These are phyloP conservation scores for Epichloe aotearoae DNA, from an alignment of 2,329 filamentous ascomycete species.

Conservation along the genomic window DNA sequence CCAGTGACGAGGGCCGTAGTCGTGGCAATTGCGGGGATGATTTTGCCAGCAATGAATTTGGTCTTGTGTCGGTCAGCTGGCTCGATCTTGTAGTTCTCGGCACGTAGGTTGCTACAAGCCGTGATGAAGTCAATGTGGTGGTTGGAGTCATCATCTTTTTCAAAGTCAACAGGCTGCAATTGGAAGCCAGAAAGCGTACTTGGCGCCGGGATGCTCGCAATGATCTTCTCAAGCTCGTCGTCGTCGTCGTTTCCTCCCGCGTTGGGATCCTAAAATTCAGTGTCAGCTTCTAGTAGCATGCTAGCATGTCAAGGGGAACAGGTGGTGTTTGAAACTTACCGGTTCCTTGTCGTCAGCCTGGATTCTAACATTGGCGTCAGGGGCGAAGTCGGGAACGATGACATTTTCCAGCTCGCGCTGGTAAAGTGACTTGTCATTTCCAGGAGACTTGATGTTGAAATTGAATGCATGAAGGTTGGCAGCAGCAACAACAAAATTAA, in stretches of 20 bases:
- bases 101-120: slow-evolving; percentile 87
- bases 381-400: slow-evolving; percentile 90
- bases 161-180: slow-evolving; percentile 84
- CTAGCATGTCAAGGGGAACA: not conserved
- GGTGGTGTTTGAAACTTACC: slow-evolving; percentile 26
- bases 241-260: slow-evolving; percentile 60
- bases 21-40: slow-evolving; percentile 95
- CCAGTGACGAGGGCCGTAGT: slow-evolving; percentile 94
- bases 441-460: slow-evolving; percentile 86
- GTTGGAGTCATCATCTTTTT: slow-evolving; percentile 97
- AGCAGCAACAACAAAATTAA: slow-evolving; percentile 74
- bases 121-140: slow-evolving; percentile 99
- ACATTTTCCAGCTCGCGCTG: slow-evolving; percentile 73
- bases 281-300: not conserved
- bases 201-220: slow-evolving; percentile 59
- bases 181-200: slow-evolving; percentile 79
- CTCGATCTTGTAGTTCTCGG: slow-evolving; percentile 95
- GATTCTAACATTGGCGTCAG: slow-evolving; percentile 85
- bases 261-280: slow-evolving; percentile 56
- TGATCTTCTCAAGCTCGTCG: slow-evolving; percentile 64
- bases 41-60: slow-evolving; percentile 99
- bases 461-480: slow-evolving; percentile 96
- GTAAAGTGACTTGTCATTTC: slow-evolving; percentile 55
- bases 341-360: slow-evolving; percentile 92
- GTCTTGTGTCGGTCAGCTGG: slow-evolving; percentile 91